Evolutionary conservation across 768 basidiomycete genomes (phyloP).

Genomic region (Mycena albidolilacea): DNA sequence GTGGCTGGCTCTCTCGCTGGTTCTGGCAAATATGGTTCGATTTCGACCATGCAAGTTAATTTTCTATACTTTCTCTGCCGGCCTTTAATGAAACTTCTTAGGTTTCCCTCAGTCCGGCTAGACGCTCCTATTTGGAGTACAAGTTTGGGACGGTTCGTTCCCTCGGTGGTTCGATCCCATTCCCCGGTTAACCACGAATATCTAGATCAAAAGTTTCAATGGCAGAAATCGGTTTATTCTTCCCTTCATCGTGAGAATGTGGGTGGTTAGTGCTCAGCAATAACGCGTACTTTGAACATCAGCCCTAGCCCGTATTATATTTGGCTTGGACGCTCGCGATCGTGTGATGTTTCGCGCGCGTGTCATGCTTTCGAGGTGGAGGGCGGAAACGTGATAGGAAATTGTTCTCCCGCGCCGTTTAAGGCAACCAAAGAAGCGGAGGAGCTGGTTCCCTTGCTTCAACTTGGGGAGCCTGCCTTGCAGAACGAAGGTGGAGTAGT

Average conservation of each 20-base stretch:
- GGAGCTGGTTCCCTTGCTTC: conserved; percentile 56
- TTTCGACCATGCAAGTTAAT: conserved; percentile 59
- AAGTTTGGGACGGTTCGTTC: conserved; percentile 75
- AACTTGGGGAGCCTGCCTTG: conserved; percentile 55
- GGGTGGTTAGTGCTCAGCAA: conserved; percentile 15
- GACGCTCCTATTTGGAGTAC: conserved; percentile 84
- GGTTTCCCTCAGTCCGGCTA: conserved; percentile 67
- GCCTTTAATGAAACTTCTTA: conserved; percentile 29
- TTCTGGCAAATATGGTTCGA: conserved; percentile 86
- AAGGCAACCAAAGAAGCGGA: conserved; percentile 50
- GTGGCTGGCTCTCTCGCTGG: conserved; percentile 78
- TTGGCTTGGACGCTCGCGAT: conserved; percentile 79
- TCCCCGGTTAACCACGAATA: conserved; percentile 6
- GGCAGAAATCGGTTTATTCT: conserved; percentile 79
- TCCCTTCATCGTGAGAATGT: conserved; percentile 79
- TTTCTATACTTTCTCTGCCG: conserved; percentile 39
- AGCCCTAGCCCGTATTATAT: conserved; percentile 75
- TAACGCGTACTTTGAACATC: background rate
- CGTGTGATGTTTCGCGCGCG: conserved; percentile 69
- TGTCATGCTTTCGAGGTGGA: conserved; percentile 75
- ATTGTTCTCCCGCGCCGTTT: conserved; percentile 58
- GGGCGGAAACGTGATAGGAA: conserved; percentile 71
- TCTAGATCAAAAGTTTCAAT: conserved; percentile 75
- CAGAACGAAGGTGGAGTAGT: conserved; percentile 45
- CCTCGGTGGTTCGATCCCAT: background rate